phyloP scores from a whole-genome alignment of 2,329 filamentous ascomycete genomes.

The Akanthomyces muscarius region DNA sequence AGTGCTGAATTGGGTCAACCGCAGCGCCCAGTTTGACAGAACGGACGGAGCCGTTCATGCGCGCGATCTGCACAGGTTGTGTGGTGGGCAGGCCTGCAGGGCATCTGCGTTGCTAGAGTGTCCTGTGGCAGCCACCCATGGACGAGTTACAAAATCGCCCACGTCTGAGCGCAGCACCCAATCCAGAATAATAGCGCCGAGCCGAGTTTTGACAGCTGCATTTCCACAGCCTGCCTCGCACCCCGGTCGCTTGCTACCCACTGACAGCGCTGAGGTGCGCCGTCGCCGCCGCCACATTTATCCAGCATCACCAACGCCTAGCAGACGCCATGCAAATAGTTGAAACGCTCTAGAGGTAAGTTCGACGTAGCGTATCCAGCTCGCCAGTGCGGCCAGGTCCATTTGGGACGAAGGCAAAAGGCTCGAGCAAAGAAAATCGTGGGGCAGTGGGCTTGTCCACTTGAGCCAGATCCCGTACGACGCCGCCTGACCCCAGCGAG shows the following conservation, averaged over 20 bases:
- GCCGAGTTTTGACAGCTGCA: background rate
- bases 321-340: background rate
- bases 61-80: slow-evolving; percentile 3
- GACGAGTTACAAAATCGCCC: background rate
- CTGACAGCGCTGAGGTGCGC: background rate
- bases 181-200: background rate
- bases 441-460: background rate
- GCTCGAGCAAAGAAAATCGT: background rate
- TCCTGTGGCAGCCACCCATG: background rate
- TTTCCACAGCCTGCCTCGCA: background rate
- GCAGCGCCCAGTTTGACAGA: background rate
- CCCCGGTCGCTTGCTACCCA: background rate
- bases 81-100: background rate
- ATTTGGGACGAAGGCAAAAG: background rate
- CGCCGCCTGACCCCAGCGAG: background rate
- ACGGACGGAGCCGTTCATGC: background rate
- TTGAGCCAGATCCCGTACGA: background rate
- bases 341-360: slow-evolving; percentile 9
- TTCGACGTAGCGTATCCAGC: background rate
- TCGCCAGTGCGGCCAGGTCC: background rate
- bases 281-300: background rate
- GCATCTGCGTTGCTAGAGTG: background rate
- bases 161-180: background rate
- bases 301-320: too few relatives aligned
- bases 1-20: background rate